These are phyloP conservation scores for Ogataea naganishii DNA, from an alignment of 805 yeast genomes.

Conservation along the genomic window DNA sequence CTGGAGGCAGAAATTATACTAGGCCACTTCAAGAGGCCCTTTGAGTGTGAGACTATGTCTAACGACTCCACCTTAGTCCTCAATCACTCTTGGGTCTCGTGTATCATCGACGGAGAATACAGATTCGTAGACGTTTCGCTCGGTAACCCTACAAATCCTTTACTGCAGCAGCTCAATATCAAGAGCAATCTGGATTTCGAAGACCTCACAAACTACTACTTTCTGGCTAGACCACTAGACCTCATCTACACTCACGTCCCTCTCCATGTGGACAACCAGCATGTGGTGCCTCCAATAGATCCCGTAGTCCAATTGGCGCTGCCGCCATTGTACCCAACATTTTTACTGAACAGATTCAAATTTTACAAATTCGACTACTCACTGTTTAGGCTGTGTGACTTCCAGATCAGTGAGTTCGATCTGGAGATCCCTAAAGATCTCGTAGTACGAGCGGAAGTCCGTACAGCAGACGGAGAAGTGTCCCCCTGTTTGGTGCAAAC, in stretches of 20 bases:
- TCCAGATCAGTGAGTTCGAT: conserved; percentile 74
- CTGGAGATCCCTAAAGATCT: conserved; percentile 61
- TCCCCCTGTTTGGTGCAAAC: conserved; percentile 68
- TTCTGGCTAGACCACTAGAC: conserved; percentile 67
- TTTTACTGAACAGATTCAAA: conserved; percentile 48
- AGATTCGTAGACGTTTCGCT: conserved; percentile 66
- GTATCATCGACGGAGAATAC: conserved; percentile 68
- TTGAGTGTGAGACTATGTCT: conserved; percentile 36
- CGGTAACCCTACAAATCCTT: conserved; percentile 51
- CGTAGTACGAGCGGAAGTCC: conserved; percentile 57
- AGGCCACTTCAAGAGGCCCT: conserved; percentile 81
- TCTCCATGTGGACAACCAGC: conserved; percentile 69
- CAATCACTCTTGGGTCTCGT: conserved; percentile 87
- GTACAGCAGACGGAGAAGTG: conserved; percentile 32
- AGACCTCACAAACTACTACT: conserved; percentile 41
- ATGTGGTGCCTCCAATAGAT: conserved; percentile 76
- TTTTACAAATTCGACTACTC: conserved; percentile 71
- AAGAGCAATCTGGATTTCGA: conserved; percentile 20
- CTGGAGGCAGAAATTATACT: conserved; percentile 68
- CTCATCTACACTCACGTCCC: conserved; percentile 85
- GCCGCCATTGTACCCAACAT: conserved; percentile 84
- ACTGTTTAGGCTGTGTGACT: conserved; percentile 59
- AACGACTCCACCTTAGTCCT: conserved; percentile 40
- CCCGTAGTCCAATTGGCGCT: conserved; percentile 68
- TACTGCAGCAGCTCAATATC: conserved; percentile 32